A percentile compares a stretch with the other conserved stretches of the same genome.
Evolutionary conservation across 257 asterid genomes (phyloP).

Genomic region (Ajuga chamaepitys): DNA sequence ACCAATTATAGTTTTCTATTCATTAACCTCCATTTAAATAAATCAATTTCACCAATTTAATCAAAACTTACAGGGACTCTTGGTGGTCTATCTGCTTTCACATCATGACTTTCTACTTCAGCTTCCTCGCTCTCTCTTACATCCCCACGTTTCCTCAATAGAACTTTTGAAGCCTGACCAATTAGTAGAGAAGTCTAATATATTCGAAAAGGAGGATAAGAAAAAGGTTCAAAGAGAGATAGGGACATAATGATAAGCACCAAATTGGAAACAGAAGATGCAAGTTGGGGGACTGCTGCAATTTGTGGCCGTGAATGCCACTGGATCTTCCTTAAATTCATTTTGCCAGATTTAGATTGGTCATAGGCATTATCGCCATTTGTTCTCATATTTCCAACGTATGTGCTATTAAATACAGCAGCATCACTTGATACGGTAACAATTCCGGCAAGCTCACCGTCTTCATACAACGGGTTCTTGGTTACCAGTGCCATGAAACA

Average conservation of each 20-base stretch:
- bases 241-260: constrained; percentile 33
- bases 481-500: constrained; percentile 59
- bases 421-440: constrained; percentile 75
- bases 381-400: constrained; percentile 8
- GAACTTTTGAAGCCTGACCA: constrained; percentile 54
- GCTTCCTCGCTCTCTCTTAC: constrained; percentile 24
- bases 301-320: constrained; percentile 29
- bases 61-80: constrained; percentile 48
- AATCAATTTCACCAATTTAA: constrained; percentile 1
- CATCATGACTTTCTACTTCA: constrained; percentile 24
- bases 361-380: constrained; percentile 20
- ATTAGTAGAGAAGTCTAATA: constrained; percentile 5
- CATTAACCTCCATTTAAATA: not conserved
- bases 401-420: constrained; percentile 34
- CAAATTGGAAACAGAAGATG: constrained; percentile 56
- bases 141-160: constrained; percentile 26
- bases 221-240: constrained; percentile 8
- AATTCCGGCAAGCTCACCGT: constrained; percentile 50
- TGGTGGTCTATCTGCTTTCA: constrained; percentile 49
- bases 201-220: not conserved
- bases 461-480: constrained; percentile 59
- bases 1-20: constrained; percentile 11
- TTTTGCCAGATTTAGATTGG: constrained; percentile 24
- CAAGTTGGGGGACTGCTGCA: constrained; percentile 37
- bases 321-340: constrained; percentile 28